Evolutionary conservation across 2,329 filamentous ascomycete species (phyloP).

Genomic region (Monosporascus sp.): DNA sequence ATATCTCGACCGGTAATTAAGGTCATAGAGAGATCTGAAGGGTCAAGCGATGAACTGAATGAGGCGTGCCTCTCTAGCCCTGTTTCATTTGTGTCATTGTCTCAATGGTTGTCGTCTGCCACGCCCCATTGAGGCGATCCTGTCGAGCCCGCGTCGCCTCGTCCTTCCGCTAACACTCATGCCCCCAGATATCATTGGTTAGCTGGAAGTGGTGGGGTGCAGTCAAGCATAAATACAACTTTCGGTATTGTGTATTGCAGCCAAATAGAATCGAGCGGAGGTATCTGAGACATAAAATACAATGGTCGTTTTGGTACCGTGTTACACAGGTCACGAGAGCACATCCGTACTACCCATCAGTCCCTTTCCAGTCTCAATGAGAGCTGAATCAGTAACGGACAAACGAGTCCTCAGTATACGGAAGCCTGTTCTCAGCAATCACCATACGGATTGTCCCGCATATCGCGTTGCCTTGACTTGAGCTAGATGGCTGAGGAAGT

Average conservation of each 20-base stretch:
- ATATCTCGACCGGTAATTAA: no score
- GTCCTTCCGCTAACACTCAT: no score
- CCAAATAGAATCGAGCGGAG: neutral
- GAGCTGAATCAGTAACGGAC: neutral
- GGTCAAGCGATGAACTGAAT: no score
- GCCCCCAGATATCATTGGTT: no score
- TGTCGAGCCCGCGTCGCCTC: no score
- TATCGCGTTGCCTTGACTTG: neutral
- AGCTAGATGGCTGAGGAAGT: neutral
- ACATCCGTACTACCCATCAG: neutral
- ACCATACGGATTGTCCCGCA: no score
- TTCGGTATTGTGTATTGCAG: neutral
- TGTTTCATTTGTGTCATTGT: no score
- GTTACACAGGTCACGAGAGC: neutral
- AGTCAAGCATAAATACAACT: neutral
- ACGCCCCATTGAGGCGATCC: no score
- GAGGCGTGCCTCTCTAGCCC: no score
- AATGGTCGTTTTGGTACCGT: neutral
- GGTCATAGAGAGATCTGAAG: no score
- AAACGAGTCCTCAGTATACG: neutral
- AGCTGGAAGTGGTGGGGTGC: no score
- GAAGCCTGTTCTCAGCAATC: neutral
- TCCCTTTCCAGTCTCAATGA: neutral
- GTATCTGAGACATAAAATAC: neutral
- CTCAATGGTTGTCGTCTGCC: no score